Conservation (phyloP, 169 alveolate species). For the Cryptosporidium meleagridis region DNA sequence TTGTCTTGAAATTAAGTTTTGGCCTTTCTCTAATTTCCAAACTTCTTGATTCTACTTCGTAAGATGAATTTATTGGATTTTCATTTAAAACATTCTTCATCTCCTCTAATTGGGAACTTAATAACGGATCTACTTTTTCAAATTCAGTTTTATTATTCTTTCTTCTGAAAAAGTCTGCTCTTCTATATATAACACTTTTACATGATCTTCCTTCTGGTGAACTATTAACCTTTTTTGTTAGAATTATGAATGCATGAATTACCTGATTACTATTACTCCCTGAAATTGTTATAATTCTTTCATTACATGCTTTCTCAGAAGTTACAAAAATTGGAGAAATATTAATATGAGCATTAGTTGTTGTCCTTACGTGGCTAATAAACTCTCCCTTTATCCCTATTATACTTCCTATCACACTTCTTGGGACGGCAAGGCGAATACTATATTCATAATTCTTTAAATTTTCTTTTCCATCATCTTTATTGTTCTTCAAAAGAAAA, state of each 20-base stretch:
- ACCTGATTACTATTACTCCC: slow-evolving; percentile 36
- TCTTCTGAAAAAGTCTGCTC: slow-evolving; percentile 42
- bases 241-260: slow-evolving; percentile 46
- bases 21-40: slow-evolving; percentile 3
- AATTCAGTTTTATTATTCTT: slow-evolving; percentile 2
- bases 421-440: slow-evolving; percentile 53
- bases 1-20: slow-evolving; percentile 1
- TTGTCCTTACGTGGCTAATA: slow-evolving; percentile 49
- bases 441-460: slow-evolving; percentile 7
- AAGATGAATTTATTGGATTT: neutral
- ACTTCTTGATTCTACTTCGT: neutral
- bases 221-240: slow-evolving; percentile 45
- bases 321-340: slow-evolving; percentile 70
- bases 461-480: neutral
- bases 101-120: slow-evolving; percentile 39
- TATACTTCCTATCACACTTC: slow-evolving; percentile 69
- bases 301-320: slow-evolving; percentile 69
- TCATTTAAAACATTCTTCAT: slow-evolving; percentile 21
- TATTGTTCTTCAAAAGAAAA: slow-evolving; percentile 10
- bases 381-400: slow-evolving; percentile 68
- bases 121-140: slow-evolving; percentile 20
- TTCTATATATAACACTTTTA: slow-evolving; percentile 40
- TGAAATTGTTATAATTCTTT: slow-evolving; percentile 56
- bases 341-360: slow-evolving; percentile 59
- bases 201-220: slow-evolving; percentile 68